Conservation (phyloP, 2,329 filamentous ascomycete species). For the Penicillium olsonii region DNA sequence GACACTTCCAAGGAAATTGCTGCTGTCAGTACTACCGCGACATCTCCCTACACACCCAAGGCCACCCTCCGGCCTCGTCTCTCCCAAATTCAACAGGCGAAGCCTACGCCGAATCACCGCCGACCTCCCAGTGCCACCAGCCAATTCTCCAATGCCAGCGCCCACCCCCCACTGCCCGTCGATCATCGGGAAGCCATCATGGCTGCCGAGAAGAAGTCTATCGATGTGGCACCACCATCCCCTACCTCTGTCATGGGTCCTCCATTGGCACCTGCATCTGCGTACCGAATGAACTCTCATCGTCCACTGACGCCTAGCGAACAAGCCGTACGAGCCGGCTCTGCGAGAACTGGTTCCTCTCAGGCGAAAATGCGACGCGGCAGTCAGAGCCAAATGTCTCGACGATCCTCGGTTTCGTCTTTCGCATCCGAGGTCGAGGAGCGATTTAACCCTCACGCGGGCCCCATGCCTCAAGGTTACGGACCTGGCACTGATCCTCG, state of each 20-base stretch:
- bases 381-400: conserved; percentile 51
- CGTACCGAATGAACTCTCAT: conserved; percentile 54
- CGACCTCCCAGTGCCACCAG: conserved; percentile 76
- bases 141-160: conserved; percentile 52
- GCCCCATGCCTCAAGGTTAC: conserved; percentile 58
- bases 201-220: conserved; percentile 66
- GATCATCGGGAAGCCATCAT: conserved; percentile 86
- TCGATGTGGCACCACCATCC: conserved; percentile 45
- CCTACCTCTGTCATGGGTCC: conserved; percentile 70
- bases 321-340: conserved; percentile 46
- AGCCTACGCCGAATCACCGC: conserved; percentile 40
- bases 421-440: conserved; percentile 93
- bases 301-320: conserved; percentile 65
- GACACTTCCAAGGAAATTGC: conserved; percentile 27
- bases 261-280: conserved; percentile 79
- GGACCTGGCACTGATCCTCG: conserved; percentile 80
- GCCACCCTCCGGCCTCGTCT: conserved; percentile 29
- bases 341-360: conserved; percentile 54
- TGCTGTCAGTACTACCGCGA: conserved; percentile 10
- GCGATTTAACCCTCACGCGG: conserved; percentile 69
- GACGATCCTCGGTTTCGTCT: conserved; percentile 87
- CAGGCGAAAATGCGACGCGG: conserved; percentile 55
- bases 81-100: conserved; percentile 30
- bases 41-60: conserved; percentile 36
- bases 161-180: conserved; percentile 71